These are phyloP conservation scores for Saussurea involucrata DNA, from an alignment of 129 eudicot genomes.

Conservation along the genomic window DNA sequence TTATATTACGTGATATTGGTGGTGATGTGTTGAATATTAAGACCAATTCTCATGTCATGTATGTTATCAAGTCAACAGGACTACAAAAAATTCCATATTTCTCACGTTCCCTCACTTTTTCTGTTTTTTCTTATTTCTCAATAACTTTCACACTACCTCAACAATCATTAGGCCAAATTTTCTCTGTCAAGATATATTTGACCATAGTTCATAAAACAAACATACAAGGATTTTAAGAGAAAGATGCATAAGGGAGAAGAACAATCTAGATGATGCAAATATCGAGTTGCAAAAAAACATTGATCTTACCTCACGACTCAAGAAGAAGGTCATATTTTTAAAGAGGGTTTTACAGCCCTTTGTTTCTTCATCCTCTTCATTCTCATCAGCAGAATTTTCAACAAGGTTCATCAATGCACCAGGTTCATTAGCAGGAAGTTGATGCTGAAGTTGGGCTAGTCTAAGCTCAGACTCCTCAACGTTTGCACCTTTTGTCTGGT, in stretches of 20 bases:
- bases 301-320: slow-evolving; percentile 67
- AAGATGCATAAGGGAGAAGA: background rate
- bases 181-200: background rate
- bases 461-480: slow-evolving; percentile 68
- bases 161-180: background rate
- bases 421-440: slow-evolving; percentile 73
- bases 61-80: too few relatives aligned
- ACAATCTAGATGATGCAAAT: background rate
- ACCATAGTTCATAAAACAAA: background rate
- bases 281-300: background rate
- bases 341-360: slow-evolving; percentile 58
- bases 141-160: background rate
- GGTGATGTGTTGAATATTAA: too few relatives aligned
- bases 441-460: slow-evolving; percentile 82
- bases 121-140: too few relatives aligned
- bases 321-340: slow-evolving; percentile 53
- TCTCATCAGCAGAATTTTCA: slow-evolving; percentile 41
- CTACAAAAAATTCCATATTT: too few relatives aligned
- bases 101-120: too few relatives aligned
- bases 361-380: slow-evolving; percentile 68
- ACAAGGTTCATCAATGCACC: slow-evolving; percentile 81
- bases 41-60: too few relatives aligned
- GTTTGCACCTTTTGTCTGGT: slow-evolving; percentile 13
- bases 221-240: background rate
- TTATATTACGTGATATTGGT: too few relatives aligned